Evolutionary conservation across 169 alveolate species (phyloP), one percentile per base, ranked within the genome.

Genomic region (Plasmodium knowlesi): DNA sequence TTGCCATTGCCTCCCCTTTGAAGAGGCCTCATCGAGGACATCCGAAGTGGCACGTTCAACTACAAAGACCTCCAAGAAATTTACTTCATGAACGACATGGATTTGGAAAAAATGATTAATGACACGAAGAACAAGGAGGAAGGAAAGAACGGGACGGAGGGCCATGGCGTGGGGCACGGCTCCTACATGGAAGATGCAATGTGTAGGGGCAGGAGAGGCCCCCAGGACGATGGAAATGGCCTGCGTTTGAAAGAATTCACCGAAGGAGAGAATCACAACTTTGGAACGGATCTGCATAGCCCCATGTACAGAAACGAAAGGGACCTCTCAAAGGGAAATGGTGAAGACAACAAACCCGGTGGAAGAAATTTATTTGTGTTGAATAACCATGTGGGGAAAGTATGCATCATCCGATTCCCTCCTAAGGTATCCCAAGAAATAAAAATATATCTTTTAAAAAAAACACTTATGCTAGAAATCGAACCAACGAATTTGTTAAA

Each of bases 401-500:
- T 92, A 28, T 95, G 96, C 53, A 88, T 95, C 9, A 84, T 95
- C 25, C 32, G 94, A 39, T 72, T 95, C 50, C 96, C 96, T 2
- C 86, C 89, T 9, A 16, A 32, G 0, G 86, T 78, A n/a, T 79
- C 96, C 43, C 84, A 76, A 72, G 92, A 92, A 37, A 90, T 92
- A 46, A 92, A 92, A 88, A 73, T 67, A 74, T 16, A 88, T 53
- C 72, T 92, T 34, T 37, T 82, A 61, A 84, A 92, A 25, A 83
- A 95, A 83, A 70, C 79, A 43, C 81, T 95, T 32, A 81, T 76
- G 8, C 54, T 95, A 22, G 96, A 91, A 54, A 82, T 95, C 28
- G 93, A 95, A 34, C 96, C 96, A 54, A 95, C 96, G 0, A 94
- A 80, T 34, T 95, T 95, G 67, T 94, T 92, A 83, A 95, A 95